phyloP scores from a whole-genome alignment of 495 filamentous ascomycete genomes.

The Aspergillus coremiiformis region DNA sequence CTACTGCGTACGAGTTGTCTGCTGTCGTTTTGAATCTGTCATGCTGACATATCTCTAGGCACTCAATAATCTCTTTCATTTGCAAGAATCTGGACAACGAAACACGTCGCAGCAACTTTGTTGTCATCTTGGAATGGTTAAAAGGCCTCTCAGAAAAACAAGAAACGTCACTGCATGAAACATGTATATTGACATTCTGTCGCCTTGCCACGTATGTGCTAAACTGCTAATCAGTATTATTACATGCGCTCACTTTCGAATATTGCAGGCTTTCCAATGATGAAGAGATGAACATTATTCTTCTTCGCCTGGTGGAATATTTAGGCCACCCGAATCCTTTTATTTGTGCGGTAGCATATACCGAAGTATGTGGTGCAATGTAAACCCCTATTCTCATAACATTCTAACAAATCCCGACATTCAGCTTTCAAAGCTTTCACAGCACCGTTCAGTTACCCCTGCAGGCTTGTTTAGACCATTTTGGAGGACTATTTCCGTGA shows the following conservation, averaged over 20 bases:
- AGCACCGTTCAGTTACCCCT: conserved; percentile 49
- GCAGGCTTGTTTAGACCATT: conserved; percentile 71
- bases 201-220: conserved; percentile 59
- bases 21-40: neutral
- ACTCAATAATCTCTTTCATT: conserved; percentile 60
- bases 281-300: conserved; percentile 75
- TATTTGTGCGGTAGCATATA: conserved; percentile 69
- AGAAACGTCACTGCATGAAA: conserved; percentile 62
- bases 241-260: neutral
- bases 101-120: conserved; percentile 55
- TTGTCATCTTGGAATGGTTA: conserved; percentile 59
- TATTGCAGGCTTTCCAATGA: conserved; percentile 50
- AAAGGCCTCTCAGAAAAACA: conserved; percentile 60
- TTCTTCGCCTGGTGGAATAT: conserved; percentile 77
- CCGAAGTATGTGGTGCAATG: conserved; percentile 65
- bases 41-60: conserved; percentile 41
- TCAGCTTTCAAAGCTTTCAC: conserved; percentile 58
- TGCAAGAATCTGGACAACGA: conserved; percentile 37
- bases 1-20: conserved; percentile 50
- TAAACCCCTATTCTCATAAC: neutral
- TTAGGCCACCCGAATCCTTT: conserved; percentile 76
- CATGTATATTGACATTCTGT: conserved; percentile 75
- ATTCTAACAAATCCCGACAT: conserved; percentile 8
- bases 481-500: conserved; percentile 74
- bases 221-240: conserved; percentile 3